Evolutionary conservation across 2,329 filamentous ascomycete genomes (phyloP), one percentile per base, ranked within the genome.

Genomic region (Plectosphaerella sp.): DNA sequence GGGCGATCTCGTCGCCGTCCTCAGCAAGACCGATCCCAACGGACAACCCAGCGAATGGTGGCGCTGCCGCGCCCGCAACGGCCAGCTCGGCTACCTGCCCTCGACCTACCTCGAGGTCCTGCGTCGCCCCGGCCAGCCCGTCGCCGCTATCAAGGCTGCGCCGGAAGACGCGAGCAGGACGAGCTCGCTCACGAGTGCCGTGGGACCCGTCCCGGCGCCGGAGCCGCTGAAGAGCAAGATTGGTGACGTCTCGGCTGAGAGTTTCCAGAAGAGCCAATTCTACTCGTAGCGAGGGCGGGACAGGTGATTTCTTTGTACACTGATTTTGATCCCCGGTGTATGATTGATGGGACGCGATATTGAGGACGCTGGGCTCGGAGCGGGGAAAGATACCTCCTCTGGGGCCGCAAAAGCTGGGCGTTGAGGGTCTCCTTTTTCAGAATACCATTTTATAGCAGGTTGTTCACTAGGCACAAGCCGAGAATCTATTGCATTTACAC

Each of bases 31-130:
- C 16, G 94, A 99, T 63, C 94, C 94, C 1, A 83, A 93, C 64
- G 94, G 94, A 43, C 91, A 94, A 61, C 84, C 91, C 5, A 94
- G 89, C 49, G 93, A 99, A 66, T 99, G 94, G 94, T 99, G 94
- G 94, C 85, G 88, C 59, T 99, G 95, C 71, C 83, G 94, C 51
- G 88, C 93, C 14, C 82, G 94, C 55, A 91, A 97, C 66, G 92
- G 91, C 45, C 82, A 91, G 24, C 86, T 96, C 62, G 94, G 94
- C 8, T 99, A 97, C 66, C 79, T 99, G 6, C 94, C 95, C 2
- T 85, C 87, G 1, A 92, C 91, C 1, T 99, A 97, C 64, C 80
- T 99, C 25, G 91, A 96, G 70, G 81, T 94, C 47, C 75, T 83
- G 24, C 76, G 78, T 61, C 73, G 78, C 48, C 77, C 82, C 0